These are phyloP conservation scores for Ceratocystiopsis brevicomis DNA, from an alignment of 2,329 filamentous ascomycete genomes.

Conservation along the genomic window DNA sequence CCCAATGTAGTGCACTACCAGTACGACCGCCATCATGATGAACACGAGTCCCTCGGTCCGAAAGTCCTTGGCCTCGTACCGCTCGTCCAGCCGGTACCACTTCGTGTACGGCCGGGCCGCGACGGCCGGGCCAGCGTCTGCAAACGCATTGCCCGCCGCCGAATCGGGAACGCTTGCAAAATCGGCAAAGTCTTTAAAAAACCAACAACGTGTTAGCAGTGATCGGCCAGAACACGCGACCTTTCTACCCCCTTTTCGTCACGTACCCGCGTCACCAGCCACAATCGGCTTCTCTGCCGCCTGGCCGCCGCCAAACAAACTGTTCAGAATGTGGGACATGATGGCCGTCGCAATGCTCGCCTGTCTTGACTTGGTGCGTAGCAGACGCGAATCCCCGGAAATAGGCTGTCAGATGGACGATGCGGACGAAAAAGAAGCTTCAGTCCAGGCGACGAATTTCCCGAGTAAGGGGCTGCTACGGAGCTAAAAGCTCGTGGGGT, in stretches of 20 bases:
- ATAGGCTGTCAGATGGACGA: slow-evolving; percentile 1
- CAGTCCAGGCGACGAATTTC: not conserved
- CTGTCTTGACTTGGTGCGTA: no score
- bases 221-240: no score
- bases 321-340: slow-evolving; percentile 45
- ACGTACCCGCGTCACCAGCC: slow-evolving; percentile 44
- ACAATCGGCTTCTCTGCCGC: slow-evolving; percentile 30
- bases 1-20: slow-evolving; percentile 66
- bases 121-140: slow-evolving; percentile 23
- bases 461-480: not conserved
- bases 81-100: slow-evolving; percentile 96
- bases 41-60: slow-evolving; percentile 70
- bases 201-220: not conserved
- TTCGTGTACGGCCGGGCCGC: slow-evolving; percentile 56
- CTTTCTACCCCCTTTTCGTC: not conserved
- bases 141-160: slow-evolving; percentile 22
- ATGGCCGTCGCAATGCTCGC: not conserved
- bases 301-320: slow-evolving; percentile 50
- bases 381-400: no score
- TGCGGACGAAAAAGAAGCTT: not conserved
- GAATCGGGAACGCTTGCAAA: slow-evolving; percentile 62
- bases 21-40: slow-evolving; percentile 51
- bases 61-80: slow-evolving; percentile 69
- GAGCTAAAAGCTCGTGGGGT: no score
- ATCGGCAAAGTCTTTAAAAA: slow-evolving; percentile 65